phyloP scores from a whole-genome alignment of 2,329 filamentous ascomycete species.

The Paramyrothecium roridum region DNA sequence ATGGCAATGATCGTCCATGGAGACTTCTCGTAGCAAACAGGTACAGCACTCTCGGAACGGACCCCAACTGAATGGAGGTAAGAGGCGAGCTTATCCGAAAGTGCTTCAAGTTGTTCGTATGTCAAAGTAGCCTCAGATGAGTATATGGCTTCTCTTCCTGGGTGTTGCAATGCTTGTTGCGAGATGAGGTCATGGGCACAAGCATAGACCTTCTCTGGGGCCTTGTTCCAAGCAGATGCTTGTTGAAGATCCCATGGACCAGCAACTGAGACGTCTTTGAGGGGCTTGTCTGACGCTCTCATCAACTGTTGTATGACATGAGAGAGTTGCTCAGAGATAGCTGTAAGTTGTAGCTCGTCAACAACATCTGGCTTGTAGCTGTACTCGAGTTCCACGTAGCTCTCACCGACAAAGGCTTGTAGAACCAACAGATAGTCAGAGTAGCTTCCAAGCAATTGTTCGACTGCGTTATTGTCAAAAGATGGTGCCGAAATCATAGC shows the following conservation, averaged over 20 bases:
- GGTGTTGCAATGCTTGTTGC: background rate
- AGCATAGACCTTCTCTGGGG: background rate
- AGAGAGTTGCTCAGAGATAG: background rate
- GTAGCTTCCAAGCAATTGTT: background rate
- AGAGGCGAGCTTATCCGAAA: conserved; percentile 32
- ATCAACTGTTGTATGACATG: background rate
- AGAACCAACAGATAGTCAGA: background rate
- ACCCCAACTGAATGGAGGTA: conserved; percentile 11
- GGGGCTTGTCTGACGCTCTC: background rate
- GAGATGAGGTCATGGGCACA: background rate
- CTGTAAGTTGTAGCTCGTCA: background rate
- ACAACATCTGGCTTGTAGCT: background rate
- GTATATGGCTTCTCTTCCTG: background rate
- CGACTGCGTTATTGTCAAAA: no score
- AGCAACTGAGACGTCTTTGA: background rate
- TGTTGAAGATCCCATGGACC: background rate
- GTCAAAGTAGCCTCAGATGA: background rate
- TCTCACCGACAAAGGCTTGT: background rate
- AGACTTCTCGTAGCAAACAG: conserved; percentile 2
- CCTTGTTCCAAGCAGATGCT: background rate
- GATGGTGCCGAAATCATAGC: background rate
- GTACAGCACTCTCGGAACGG: conserved; percentile 18
- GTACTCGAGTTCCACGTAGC: background rate
- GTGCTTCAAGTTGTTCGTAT: background rate
- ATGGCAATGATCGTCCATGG: background rate